A percentile compares a stretch with the other conserved stretches of the same genome.
Conservation (phyloP, 2,329 filamentous ascomycete genomes). For the Fusarium devonianum region DNA sequence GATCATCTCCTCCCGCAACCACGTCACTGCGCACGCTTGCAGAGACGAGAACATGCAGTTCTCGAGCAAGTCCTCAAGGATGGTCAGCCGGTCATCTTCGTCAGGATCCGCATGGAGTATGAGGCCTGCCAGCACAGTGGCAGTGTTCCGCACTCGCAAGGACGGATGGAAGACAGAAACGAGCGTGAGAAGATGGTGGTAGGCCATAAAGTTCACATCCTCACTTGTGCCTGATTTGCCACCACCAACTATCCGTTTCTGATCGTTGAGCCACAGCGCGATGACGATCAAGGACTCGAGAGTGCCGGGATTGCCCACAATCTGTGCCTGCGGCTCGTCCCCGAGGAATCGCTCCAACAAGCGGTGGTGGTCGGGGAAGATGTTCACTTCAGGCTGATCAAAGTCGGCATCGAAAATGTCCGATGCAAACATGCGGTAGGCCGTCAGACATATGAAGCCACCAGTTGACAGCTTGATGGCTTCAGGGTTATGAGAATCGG, state of each 20-base stretch:
- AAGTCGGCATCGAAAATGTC: constrained; percentile 66
- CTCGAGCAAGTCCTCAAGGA: constrained; percentile 70
- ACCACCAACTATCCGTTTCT: constrained; percentile 50
- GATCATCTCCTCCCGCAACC: constrained; percentile 70
- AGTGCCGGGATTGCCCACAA: constrained; percentile 60
- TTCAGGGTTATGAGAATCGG: constrained; percentile 55
- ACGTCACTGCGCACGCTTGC: constrained; percentile 68
- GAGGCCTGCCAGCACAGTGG: constrained; percentile 59
- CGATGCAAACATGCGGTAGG: constrained; percentile 69
- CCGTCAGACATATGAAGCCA: constrained; percentile 65
- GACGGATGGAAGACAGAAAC: constrained; percentile 65
- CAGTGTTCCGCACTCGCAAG: constrained; percentile 61
- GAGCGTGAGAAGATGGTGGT: constrained; percentile 66
- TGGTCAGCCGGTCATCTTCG: constrained; percentile 64
- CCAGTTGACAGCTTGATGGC: constrained; percentile 65
- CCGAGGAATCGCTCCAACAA: constrained; percentile 63
- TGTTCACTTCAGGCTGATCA: constrained; percentile 59
- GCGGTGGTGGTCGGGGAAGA: constrained; percentile 67
- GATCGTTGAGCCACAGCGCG: constrained; percentile 65
- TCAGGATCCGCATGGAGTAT: constrained; percentile 67
- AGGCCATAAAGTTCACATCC: constrained; percentile 61
- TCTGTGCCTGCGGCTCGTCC: constrained; percentile 56
- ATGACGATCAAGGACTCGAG: constrained; percentile 67
- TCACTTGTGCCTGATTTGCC: constrained; percentile 44
- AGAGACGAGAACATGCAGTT: constrained; percentile 69